Evolutionary conservation across 768 basidiomycete genomes (phyloP).

Genomic region (Lactifluus subvellereus): DNA sequence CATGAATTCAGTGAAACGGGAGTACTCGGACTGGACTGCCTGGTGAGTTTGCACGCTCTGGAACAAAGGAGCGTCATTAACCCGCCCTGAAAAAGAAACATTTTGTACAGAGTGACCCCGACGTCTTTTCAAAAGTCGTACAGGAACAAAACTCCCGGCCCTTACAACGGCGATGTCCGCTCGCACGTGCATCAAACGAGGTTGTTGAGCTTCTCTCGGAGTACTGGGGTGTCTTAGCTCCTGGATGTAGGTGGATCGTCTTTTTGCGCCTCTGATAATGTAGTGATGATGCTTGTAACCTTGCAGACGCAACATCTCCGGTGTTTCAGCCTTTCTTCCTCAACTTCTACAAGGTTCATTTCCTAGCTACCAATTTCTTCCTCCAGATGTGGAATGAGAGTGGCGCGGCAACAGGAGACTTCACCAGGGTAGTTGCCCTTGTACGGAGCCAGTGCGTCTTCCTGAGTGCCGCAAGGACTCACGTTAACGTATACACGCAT

Average conservation of each 20-base stretch:
- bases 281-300: slow-evolving; percentile 3
- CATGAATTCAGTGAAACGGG: slow-evolving; percentile 77
- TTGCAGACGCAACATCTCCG: slow-evolving; percentile 68
- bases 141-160: slow-evolving; percentile 76
- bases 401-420: slow-evolving; percentile 69
- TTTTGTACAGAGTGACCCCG: slow-evolving; percentile 63
- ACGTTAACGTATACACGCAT: neutral
- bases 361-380: slow-evolving; percentile 79
- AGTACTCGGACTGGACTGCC: slow-evolving; percentile 73
- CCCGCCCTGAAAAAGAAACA: slow-evolving; percentile 40
- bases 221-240: slow-evolving; percentile 80
- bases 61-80: neutral
- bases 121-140: slow-evolving; percentile 73
- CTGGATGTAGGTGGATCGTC: slow-evolving; percentile 56
- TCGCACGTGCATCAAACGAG: slow-evolving; percentile 79
- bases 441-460: slow-evolving; percentile 76
- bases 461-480: neutral
- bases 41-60: slow-evolving; percentile 41
- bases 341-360: slow-evolving; percentile 75
- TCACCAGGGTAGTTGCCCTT: slow-evolving; percentile 68
- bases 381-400: slow-evolving; percentile 91
- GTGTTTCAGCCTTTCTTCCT: slow-evolving; percentile 85
- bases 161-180: slow-evolving; percentile 69
- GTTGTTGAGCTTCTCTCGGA: slow-evolving; percentile 79
- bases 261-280: neutral